Evolutionary conservation across 371 early-diverging fungal species (phyloP).

Genomic region (Umbelopsis sp.): DNA sequence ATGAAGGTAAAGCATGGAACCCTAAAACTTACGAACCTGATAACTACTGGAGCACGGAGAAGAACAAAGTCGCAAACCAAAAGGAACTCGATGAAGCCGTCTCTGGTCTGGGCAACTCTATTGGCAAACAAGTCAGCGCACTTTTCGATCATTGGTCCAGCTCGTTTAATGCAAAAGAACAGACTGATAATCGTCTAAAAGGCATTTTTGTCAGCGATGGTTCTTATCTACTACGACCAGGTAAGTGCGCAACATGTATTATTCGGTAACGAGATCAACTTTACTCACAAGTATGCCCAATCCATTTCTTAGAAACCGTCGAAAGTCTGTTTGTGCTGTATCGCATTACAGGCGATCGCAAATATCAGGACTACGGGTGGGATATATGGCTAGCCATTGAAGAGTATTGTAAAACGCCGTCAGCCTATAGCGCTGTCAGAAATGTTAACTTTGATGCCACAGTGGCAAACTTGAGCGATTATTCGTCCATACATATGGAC

Average conservation of each 20-base stretch:
- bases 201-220: conserved; percentile 20
- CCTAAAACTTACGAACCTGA: conserved; percentile 34
- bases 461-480: not conserved
- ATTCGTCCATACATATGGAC: conserved; percentile 30
- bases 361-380: conserved; percentile 79
- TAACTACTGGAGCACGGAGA: not conserved
- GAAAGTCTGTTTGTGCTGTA: conserved; percentile 79
- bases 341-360: conserved; percentile 73
- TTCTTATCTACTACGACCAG: conserved; percentile 32
- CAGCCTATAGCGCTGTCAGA: conserved; percentile 66
- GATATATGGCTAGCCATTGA: conserved; percentile 73
- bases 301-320: conserved; percentile 57
- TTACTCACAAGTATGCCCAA: no score
- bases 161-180: not conserved
- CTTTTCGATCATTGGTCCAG: not conserved
- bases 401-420: conserved; percentile 57
- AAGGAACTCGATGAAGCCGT: not conserved
- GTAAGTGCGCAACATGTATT: conserved; percentile 19
- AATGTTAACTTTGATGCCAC: conserved; percentile 53
- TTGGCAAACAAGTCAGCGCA: not conserved
- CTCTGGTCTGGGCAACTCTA: not conserved
- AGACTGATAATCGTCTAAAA: conserved; percentile 13
- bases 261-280: not conserved
- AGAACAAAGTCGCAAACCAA: not conserved
- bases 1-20: conserved; percentile 29